Conservation (phyloP, 83 land plant species). For the Picea abies region DNA sequence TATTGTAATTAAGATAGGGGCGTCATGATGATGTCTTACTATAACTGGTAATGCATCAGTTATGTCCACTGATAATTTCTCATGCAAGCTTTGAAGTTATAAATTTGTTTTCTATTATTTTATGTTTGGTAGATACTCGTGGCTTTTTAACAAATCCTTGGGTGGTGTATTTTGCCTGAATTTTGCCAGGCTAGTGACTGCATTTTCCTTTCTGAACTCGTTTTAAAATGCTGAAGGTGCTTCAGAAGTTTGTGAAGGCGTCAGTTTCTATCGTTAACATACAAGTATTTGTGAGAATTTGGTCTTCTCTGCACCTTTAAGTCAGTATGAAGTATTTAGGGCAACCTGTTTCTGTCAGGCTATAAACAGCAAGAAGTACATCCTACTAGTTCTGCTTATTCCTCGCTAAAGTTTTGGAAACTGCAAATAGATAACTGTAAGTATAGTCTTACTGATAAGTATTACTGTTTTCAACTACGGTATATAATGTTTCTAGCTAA, state of each 20-base stretch:
- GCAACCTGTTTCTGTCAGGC: neutral
- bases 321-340: neutral
- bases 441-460: neutral
- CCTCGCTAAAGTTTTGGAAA: neutral
- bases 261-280: neutral
- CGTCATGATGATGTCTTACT: neutral
- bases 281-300: neutral
- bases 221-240: constrained; percentile 10
- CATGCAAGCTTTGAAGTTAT: neutral
- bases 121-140: neutral
- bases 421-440: neutral
- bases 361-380: neutral
- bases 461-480: neutral
- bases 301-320: neutral
- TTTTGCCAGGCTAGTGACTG: neutral
- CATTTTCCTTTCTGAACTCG: neutral
- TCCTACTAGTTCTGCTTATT: neutral
- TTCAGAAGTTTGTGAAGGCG: neutral
- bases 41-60: neutral
- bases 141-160: neutral
- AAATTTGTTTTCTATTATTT: neutral
- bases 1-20: neutral
- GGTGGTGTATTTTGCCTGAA: neutral
- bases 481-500: neutral
- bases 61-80: neutral